Percentiles rank a stretch among this genome's conserved stretches.
phyloP scores from a whole-genome alignment of 768 basidiomycete species.

The Lyophyllum atratum region DNA sequence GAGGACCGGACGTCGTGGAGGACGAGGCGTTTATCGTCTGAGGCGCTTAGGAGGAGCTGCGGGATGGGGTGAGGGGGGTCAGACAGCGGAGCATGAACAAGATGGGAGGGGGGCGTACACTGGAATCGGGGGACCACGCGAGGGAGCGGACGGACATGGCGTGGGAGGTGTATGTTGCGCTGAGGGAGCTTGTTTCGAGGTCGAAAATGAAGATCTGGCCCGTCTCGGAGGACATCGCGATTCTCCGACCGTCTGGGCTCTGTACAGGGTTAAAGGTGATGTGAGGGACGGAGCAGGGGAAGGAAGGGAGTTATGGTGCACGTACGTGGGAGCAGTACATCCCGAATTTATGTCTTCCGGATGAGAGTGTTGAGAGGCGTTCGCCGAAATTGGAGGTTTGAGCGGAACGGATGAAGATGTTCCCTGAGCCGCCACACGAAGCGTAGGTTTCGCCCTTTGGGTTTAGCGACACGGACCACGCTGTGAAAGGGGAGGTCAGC shows the following conservation, averaged over 20 bases:
- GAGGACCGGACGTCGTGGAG: constrained; percentile 87
- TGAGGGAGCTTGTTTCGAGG: constrained; percentile 63
- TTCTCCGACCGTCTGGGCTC: constrained; percentile 85
- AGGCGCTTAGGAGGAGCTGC: constrained; percentile 89
- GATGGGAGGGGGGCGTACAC: constrained; percentile 50
- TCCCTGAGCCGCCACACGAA: constrained; percentile 71
- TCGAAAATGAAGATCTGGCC: constrained; percentile 92
- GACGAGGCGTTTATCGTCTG: constrained; percentile 90
- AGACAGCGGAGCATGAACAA: no score
- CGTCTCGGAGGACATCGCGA: constrained; percentile 82
- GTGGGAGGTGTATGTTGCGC: constrained; percentile 80
- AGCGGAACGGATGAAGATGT: constrained; percentile 73
- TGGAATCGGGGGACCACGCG: constrained; percentile 88
- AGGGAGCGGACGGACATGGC: constrained; percentile 88
- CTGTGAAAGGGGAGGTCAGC: constrained; percentile 33
- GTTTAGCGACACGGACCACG: constrained; percentile 84
- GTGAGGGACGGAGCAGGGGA: not conserved
- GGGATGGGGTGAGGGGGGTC: not conserved
- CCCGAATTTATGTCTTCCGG: constrained; percentile 77
- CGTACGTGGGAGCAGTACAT: constrained; percentile 73
- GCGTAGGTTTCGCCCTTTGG: constrained; percentile 76
- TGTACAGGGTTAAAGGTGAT: constrained; percentile 28
- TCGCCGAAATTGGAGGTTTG: constrained; percentile 67
- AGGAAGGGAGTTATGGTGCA: constrained; percentile 11
- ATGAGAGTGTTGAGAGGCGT: constrained; percentile 55